phyloP scores from a whole-genome alignment of 305 asterid species.

The Fraxinus platypoda region DNA sequence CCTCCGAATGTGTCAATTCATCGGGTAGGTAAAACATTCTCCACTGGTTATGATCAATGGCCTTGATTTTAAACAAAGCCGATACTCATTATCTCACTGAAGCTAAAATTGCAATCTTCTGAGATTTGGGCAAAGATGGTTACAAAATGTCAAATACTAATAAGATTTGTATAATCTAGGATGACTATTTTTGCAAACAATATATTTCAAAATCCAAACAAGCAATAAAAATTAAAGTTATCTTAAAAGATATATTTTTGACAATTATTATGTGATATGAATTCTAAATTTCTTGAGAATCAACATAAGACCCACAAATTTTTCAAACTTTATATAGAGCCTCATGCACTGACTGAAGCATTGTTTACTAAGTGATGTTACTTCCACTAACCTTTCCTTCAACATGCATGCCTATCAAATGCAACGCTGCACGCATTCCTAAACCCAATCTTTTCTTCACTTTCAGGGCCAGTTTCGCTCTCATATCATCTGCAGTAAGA shows the following conservation, averaged over 20 bases:
- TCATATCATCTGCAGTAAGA: constrained; percentile 90
- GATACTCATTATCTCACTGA: neutral
- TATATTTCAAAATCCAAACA: neutral
- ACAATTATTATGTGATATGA: neutral
- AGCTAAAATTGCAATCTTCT: neutral
- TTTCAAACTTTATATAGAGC: neutral
- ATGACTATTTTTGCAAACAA: neutral
- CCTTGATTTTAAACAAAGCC: neutral
- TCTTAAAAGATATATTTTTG: constrained; percentile 1
- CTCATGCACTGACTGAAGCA: neutral
- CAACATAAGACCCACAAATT: neutral
- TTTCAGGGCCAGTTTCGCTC: constrained; percentile 73
- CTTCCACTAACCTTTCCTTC: constrained; percentile 80
- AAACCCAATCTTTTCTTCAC: constrained; percentile 79
- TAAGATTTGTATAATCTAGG: neutral
- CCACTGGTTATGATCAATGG: constrained; percentile 4
- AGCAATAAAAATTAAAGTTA: neutral
- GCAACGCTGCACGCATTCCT: constrained; percentile 79
- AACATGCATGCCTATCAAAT: constrained; percentile 87
- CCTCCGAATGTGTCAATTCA: neutral
- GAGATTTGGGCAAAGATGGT: constrained; percentile 9
- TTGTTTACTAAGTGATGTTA: neutral
- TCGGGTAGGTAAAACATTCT: neutral
- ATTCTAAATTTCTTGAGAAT: neutral
- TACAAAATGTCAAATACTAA: constrained; percentile 13